Evolutionary conservation across 768 basidiomycete species (phyloP), one percentile per base, ranked within the genome.

Genomic region (Tephrocybe rancida): DNA sequence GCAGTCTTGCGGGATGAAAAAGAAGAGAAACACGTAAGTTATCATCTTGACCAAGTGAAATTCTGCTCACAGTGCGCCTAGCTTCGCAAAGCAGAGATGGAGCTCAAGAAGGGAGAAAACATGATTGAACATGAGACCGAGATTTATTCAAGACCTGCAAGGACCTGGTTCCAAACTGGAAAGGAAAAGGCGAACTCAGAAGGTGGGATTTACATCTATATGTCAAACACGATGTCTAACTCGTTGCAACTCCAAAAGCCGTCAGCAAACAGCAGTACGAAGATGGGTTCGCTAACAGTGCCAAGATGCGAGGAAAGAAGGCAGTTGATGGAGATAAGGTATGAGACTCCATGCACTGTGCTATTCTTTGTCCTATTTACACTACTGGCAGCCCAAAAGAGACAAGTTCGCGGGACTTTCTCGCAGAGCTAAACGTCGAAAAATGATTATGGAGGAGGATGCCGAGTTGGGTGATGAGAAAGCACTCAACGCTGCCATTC

Each of bases 101-200:
- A 98, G 68, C 64, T 99, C 24, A 86, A 80, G 60, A 99, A 98
- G 69, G 92, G 95, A 19, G 83, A 96, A 71, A 99, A 99, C 68
- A 85, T 98, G 80, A 84, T 98, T 44, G 89, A 97, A 67, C 93
- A 98, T 58, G 83, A 91, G 69, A 83, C 79, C 10, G 96, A 98
- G 73, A 99, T 99, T 61, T 91, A 85, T 68, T 87, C 92, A 19
- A 79, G 95, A 53, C 97, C 97, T 5, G 93, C 94, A 16, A 82
- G 96, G 61, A 98, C 95, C n/a, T 99, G 97, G 97, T 99, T 99
- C 80, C 97, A 98, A 72, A 85, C 80, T 8, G 77, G 79, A 52
- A 90, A 88, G 68, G 93, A 97, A 62, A 98, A 90, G 73, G 70
- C 78, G 57, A 83, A 81, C 55, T 81, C 93, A 4, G 84, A 88